phyloP scores from a whole-genome alignment of 2,329 filamentous ascomycete species.

The Colletotrichum gloeosporioides region DNA sequence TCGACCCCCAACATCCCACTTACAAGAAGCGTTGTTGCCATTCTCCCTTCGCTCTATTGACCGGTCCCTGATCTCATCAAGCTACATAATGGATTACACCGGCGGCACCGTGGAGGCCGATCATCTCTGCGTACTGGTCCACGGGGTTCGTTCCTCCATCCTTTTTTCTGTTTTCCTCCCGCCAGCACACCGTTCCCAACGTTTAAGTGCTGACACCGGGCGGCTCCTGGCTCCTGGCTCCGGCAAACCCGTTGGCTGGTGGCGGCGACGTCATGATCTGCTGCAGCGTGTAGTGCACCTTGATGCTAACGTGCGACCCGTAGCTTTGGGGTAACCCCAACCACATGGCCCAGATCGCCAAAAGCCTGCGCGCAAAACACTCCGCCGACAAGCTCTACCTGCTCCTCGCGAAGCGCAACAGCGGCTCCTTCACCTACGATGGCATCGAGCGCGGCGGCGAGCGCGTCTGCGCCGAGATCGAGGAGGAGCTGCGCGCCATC shows the following conservation, averaged over 20 bases:
- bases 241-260: neutral
- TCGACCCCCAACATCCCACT: neutral
- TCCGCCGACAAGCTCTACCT: slow-evolving; percentile 70
- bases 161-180: no score
- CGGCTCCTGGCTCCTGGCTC: neutral
- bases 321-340: slow-evolving; percentile 81
- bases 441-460: slow-evolving; percentile 73
- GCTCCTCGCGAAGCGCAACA: slow-evolving; percentile 74
- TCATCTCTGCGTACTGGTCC: slow-evolving; percentile 79
- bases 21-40: slow-evolving; percentile 24
- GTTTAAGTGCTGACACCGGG: neutral
- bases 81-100: slow-evolving; percentile 48
- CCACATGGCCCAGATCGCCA: slow-evolving; percentile 73
- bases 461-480: slow-evolving; percentile 70
- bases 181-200: neutral
- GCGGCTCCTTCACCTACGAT: slow-evolving; percentile 75
- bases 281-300: neutral
- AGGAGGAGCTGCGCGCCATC: slow-evolving; percentile 64
- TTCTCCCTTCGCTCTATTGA: slow-evolving; percentile 37
- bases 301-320: slow-evolving; percentile 21
- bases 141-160: slow-evolving; percentile 65
- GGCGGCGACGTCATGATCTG: slow-evolving; percentile 24
- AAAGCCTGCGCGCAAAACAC: slow-evolving; percentile 66
- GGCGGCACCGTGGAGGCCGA: slow-evolving; percentile 62
- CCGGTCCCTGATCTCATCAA: slow-evolving; percentile 36